phyloP scores from a whole-genome alignment of 2,329 filamentous ascomycete genomes.

The Aspergillus phoenicis region DNA sequence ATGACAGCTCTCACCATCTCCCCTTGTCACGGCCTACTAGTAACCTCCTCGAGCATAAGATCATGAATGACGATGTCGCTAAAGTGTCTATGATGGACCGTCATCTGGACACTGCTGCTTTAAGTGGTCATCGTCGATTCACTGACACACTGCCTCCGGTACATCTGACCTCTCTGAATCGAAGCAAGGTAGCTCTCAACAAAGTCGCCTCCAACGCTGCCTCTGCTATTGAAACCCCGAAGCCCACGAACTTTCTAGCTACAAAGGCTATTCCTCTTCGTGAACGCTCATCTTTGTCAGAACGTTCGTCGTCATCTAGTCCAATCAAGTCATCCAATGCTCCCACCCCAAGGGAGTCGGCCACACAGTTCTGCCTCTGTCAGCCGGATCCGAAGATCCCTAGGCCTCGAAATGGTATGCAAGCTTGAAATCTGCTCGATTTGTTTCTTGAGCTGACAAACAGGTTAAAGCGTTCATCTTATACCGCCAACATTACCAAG shows the following conservation, averaged over 20 bases:
- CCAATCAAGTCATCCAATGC: slow-evolving; percentile 34
- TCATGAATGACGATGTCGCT: slow-evolving; percentile 41
- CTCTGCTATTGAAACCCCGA: slow-evolving; percentile 17
- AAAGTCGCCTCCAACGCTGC: slow-evolving; percentile 19
- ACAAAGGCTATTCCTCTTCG: slow-evolving; percentile 28
- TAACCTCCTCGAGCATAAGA: slow-evolving; percentile 45
- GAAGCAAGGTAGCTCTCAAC: slow-evolving; percentile 28
- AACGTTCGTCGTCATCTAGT: slow-evolving; percentile 36
- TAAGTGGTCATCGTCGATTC: slow-evolving; percentile 22
- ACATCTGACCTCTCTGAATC: slow-evolving; percentile 33
- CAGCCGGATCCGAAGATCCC: slow-evolving; percentile 72
- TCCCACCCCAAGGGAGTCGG: slow-evolving; percentile 41
- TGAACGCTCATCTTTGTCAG: slow-evolving; percentile 29
- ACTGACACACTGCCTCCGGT: slow-evolving; percentile 27
- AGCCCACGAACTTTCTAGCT: slow-evolving; percentile 21
- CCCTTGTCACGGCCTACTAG: slow-evolving; percentile 36
- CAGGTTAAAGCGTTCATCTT: slow-evolving; percentile 86
- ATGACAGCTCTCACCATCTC: slow-evolving; percentile 39
- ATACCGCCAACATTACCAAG: slow-evolving; percentile 91
- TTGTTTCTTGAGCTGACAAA: neutral
- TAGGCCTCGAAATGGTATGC: slow-evolving; percentile 70
- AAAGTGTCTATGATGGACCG: slow-evolving; percentile 24
- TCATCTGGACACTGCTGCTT: slow-evolving; percentile 20
- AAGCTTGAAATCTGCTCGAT: neutral
- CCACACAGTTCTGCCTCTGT: slow-evolving; percentile 65